Conservation (phyloP, 225 moss, liverwort and hornwort genomes). For the Bryum argenteum region DNA sequence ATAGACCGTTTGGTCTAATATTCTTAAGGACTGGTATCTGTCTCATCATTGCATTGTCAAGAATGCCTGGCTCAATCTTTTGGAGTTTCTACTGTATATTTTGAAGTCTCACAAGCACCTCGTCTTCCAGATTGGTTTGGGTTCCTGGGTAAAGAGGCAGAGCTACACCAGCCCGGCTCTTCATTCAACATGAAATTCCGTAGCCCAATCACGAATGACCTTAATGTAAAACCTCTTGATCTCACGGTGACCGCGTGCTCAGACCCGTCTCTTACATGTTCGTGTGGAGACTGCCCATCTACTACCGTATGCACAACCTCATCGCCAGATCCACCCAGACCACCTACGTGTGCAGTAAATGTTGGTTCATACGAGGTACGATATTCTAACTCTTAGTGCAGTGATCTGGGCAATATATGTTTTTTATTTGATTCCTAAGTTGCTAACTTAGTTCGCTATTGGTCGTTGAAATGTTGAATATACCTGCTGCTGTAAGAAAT, state of each 20-base stretch:
- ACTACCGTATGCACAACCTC: constrained; percentile 63
- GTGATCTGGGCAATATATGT: neutral
- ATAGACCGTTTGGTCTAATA: neutral
- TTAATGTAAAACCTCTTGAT: constrained; percentile 64
- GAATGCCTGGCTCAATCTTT: constrained; percentile 13
- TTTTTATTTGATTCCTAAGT: constrained; percentile 10
- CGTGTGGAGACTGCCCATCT: constrained; percentile 94
- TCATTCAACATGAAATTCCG: constrained; percentile 78
- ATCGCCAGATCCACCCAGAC: constrained; percentile 51
- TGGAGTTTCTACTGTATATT: constrained; percentile 8
- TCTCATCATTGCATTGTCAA: neutral
- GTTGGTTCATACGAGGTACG: constrained; percentile 67
- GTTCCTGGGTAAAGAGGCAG: constrained; percentile 85
- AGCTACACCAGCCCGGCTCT: constrained; percentile 67
- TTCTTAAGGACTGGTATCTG: neutral
- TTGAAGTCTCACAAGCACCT: constrained; percentile 9
- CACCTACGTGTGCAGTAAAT: constrained; percentile 59
- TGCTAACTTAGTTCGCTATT: neutral
- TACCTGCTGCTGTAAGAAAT: neutral
- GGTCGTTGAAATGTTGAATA: constrained; percentile 5
- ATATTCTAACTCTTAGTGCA: neutral
- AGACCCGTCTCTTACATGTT: constrained; percentile 85
- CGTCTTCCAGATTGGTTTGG: constrained; percentile 82
- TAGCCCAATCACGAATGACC: constrained; percentile 43
- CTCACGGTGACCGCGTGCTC: constrained; percentile 67